Base-by-base conservation (phyloP, 2,329 filamentous ascomycete genomes). In the Lachnellula willkommii region DNA sequence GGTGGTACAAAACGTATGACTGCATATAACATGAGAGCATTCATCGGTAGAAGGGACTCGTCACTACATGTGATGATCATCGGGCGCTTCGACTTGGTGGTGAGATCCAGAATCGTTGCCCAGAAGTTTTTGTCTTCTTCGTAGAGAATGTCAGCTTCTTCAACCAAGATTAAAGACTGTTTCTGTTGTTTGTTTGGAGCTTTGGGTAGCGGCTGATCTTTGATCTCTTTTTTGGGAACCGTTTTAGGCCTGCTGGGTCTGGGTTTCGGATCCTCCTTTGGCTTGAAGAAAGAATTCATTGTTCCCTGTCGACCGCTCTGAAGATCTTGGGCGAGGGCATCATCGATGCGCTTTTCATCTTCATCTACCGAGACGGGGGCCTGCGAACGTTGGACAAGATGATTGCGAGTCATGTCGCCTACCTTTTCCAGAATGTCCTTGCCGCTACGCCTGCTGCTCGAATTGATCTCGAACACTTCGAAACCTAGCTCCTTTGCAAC, bases 61-160 rank as follows among this genome's bases (percentile, higher is more conserved):
- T 96, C 85, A 63, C 92, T 97, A 75, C 95, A 99, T 0, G 94
- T 99, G 74, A 99, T 88, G 66, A 99, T 80, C 60, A 99, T 91
- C 0, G 94, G 94, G 35, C 94, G 83, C 72, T 90, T 96, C 0
- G 94, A 96, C 64, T 91, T 87, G 9, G 78, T 49, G 56, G 96
- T 90, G 57, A 99, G 79, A 20, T 81, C 80, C 46, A 89, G 77
- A 4, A 97, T 81, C 0, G 90, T 94, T 1, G 80, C 73, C 94
- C 94, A 99, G 68, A 99, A 99, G 60, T 93, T 87, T 71, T 90
- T 93, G 70, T 99, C 94, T 69, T 97, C 93, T 53, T 96, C 92
- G 69, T 94, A 99, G 1, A 99, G 78, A 15, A 97, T 75, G 67
- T 99, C 95, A 0, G 90, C 90, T 72, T 99, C 94, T 71, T 99